phyloP scores from a whole-genome alignment of 2,329 filamentous ascomycete species.

The Cordyceps cicadae region DNA sequence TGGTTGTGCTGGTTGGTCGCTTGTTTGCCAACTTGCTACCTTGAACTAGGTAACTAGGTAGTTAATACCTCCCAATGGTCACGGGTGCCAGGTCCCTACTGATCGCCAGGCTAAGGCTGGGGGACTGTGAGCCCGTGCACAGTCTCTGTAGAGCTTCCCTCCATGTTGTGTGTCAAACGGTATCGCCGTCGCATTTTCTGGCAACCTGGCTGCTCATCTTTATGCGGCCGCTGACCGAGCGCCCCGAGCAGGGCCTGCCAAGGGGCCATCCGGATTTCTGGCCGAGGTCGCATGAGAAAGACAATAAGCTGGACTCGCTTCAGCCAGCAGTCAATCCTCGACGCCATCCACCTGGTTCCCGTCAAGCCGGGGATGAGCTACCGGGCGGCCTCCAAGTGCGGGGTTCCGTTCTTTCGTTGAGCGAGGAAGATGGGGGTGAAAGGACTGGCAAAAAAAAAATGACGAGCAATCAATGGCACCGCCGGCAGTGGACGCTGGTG shows the following conservation, averaged over 20 bases:
- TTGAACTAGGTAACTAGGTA: no score
- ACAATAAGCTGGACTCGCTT: no score
- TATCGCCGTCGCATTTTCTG: not conserved
- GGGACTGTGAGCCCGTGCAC: no score
- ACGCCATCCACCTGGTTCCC: not conserved
- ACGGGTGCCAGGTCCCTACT: no score
- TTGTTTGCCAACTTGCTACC: not conserved
- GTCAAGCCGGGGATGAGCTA: not conserved
- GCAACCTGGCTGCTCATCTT: not conserved
- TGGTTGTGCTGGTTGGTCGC: not conserved
- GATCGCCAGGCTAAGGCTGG: no score
- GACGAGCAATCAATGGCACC: not conserved
- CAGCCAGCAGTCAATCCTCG: no score
- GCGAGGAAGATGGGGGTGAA: not conserved
- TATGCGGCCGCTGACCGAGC: not conserved
- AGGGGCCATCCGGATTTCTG: not conserved
- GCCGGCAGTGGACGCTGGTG: not conserved
- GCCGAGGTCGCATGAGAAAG: not conserved
- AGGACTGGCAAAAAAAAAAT: not conserved
- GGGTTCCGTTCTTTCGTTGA: not conserved
- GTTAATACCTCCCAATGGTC: no score
- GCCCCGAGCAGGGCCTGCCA: no score
- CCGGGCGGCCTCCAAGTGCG: slow-evolving; percentile 9
- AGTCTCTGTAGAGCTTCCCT: not conserved
- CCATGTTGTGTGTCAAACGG: not conserved